Base-by-base conservation (phyloP, 2,329 filamentous ascomycete genomes). In the Verticillium albo-atrum region DNA sequence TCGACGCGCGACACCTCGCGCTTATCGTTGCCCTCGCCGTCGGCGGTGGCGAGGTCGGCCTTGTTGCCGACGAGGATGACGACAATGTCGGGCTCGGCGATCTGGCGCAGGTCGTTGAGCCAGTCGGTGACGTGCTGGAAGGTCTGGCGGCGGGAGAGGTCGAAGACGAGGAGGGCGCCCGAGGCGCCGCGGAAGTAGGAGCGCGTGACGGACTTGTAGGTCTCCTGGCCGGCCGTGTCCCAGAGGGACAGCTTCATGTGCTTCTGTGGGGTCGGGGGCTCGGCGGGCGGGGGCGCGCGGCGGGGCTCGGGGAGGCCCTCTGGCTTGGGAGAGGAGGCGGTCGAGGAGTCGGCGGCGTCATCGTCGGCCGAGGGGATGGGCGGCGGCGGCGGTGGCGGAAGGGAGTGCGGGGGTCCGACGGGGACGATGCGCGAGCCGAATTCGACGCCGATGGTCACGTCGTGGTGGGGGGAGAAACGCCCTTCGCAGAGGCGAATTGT, bases 61-160 rank as follows among this genome's bases (percentile, higher is more conserved):
- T 99, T 99, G 78, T 99, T 99, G 50, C 95, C 95, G 5, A 99
- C 95, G 6, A 99, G 79, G 23, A 99, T 88, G 17, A 98, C 91
- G 53, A 97, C 91, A 64, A 98, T 97, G 69, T 95, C 91, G 26
- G 95, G 91, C 75, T 98, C 95, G 55, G 95, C 95, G 68, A 98
- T 97, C 73, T 95, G 91, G 50, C 92, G 87, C 64, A 99, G 82
- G 77, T 99, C 95, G 69, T 94, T 88, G 52, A 98, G 86, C 95
- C 95, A 99, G 75, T 92, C 88, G 32, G 91, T 96, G 58, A 91
- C 94, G 68, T 94, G 92, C 62, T 86, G 79, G 71, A 98, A 98
- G 7, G 94, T 98, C 56, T 87, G 82, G 55, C 88, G 87, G 60
- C 95, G 85, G 28, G 91, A 91, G 65, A 99, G 94, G 75, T 99